phyloP scores from a whole-genome alignment of 1,139 yeast genomes.

The Suhomyces choctaworum region DNA sequence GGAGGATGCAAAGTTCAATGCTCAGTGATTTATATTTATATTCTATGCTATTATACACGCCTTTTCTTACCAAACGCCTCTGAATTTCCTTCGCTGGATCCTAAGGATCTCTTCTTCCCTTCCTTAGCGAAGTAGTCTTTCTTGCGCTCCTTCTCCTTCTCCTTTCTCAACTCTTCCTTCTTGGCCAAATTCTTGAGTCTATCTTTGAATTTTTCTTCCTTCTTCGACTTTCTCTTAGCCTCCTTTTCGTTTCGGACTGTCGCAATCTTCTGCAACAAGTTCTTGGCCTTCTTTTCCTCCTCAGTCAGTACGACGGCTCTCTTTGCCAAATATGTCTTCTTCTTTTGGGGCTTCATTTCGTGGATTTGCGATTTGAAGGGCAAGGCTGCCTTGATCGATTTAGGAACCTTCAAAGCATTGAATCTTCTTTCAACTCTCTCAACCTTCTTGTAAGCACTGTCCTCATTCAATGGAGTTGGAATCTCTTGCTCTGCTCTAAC shows the following conservation, averaged over 20 bases:
- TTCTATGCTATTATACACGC: slow-evolving; percentile 16
- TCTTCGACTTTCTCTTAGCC: slow-evolving; percentile 71
- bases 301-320: slow-evolving; percentile 93
- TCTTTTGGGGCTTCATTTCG: slow-evolving; percentile 85
- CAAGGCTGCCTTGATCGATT: slow-evolving; percentile 66
- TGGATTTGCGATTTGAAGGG: slow-evolving; percentile 92
- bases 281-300: slow-evolving; percentile 91
- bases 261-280: slow-evolving; percentile 81
- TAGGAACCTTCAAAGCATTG: slow-evolving; percentile 86
- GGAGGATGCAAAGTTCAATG: not conserved
- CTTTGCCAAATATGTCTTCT: slow-evolving; percentile 79
- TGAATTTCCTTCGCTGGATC: slow-evolving; percentile 39
- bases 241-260: slow-evolving; percentile 87
- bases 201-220: slow-evolving; percentile 73
- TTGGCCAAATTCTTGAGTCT: slow-evolving; percentile 74
- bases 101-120: slow-evolving; percentile 64
- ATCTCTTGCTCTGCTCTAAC: slow-evolving; percentile 77
- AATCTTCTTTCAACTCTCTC: slow-evolving; percentile 87
- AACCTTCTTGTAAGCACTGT: slow-evolving; percentile 70
- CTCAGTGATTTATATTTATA: not conserved
- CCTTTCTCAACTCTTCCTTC: slow-evolving; percentile 66
- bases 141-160: slow-evolving; percentile 81
- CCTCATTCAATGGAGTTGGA: slow-evolving; percentile 67
- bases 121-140: slow-evolving; percentile 79
- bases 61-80: slow-evolving; percentile 39